Evolutionary conservation across 768 basidiomycete species (phyloP).

Genomic region (Suillus placidus): DNA sequence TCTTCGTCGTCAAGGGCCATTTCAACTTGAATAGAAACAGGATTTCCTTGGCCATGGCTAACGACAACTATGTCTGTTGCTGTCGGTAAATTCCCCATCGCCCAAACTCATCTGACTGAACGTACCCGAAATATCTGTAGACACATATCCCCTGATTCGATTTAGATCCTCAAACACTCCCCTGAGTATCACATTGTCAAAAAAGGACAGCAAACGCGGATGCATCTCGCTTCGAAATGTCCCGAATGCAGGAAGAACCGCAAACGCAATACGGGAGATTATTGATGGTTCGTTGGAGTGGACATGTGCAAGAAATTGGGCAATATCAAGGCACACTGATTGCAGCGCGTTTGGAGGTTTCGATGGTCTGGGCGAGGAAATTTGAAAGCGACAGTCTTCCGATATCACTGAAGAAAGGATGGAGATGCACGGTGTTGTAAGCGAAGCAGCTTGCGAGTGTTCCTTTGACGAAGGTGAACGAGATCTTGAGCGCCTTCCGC

Average conservation of each 20-base stretch:
- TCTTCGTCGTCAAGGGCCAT: conserved; percentile 38
- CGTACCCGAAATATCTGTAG: conserved; percentile 7
- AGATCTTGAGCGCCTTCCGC: conserved; percentile 53
- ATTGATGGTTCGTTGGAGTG: conserved; percentile 55
- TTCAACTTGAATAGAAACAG: conserved; percentile 66
- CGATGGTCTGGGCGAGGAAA: conserved; percentile 57
- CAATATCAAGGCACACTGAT: conserved; percentile 68
- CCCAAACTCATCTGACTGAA: not conserved
- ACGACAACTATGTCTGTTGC: not conserved
- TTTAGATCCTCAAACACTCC: conserved; percentile 52
- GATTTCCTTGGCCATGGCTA: conserved; percentile 29
- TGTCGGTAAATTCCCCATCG: not conserved
- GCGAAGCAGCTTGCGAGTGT: conserved; percentile 46
- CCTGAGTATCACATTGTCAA: conserved; percentile 62
- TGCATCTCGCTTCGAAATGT: conserved; percentile 69
- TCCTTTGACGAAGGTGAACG: conserved; percentile 42
- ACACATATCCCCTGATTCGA: conserved; percentile 34
- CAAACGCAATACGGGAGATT: conserved; percentile 62
- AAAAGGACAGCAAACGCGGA: conserved; percentile 64
- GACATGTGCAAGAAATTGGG: conserved; percentile 60
- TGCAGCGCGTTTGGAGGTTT: conserved; percentile 81
- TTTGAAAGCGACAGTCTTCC: conserved; percentile 74
- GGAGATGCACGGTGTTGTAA: conserved; percentile 61
- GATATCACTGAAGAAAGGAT: conserved; percentile 63
- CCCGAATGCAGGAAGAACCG: conserved; percentile 73